Evolutionary conservation across 225 moss, liverwort and hornwort species (phyloP).

Genomic region (Lunularia cruciata): DNA sequence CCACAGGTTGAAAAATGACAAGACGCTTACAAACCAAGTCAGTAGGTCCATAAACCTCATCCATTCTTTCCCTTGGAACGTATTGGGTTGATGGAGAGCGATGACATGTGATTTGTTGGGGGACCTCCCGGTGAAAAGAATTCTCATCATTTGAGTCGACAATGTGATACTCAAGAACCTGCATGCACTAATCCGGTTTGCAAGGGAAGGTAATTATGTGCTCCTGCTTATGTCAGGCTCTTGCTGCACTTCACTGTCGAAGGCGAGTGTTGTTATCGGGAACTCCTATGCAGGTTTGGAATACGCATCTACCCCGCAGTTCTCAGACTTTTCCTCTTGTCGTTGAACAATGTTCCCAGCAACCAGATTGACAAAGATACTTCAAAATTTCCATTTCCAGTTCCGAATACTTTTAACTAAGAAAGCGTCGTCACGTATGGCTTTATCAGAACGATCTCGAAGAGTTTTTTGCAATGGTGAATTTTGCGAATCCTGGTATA

Average conservation of each 20-base stretch:
- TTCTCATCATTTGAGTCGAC: too few relatives aligned
- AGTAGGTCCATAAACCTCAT: neutral
- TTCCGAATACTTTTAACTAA: too few relatives aligned
- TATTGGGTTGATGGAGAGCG: too few relatives aligned
- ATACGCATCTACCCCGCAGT: neutral
- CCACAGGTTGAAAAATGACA: slow-evolving; percentile 94
- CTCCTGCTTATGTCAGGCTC: slow-evolving; percentile 49
- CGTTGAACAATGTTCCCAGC: too few relatives aligned
- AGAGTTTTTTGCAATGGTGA: slow-evolving; percentile 95
- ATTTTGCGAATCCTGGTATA: slow-evolving; percentile 94
- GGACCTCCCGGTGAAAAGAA: too few relatives aligned
- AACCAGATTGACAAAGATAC: too few relatives aligned
- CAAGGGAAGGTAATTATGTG: neutral
- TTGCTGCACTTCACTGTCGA: slow-evolving; percentile 88
- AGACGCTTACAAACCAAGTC: slow-evolving; percentile 96
- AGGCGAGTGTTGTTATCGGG: slow-evolving; percentile 90
- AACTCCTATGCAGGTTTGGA: slow-evolving; percentile 88
- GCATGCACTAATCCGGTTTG: too few relatives aligned
- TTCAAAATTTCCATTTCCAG: too few relatives aligned
- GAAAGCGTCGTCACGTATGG: neutral
- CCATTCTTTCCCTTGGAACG: too few relatives aligned
- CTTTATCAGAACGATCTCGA: slow-evolving; percentile 80
- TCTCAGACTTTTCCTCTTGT: neutral
- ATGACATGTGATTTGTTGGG: too few relatives aligned
- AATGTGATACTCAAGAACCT: too few relatives aligned